Base-by-base conservation (phyloP, 2,329 filamentous ascomycete genomes). In the Exophiala bonariae region DNA sequence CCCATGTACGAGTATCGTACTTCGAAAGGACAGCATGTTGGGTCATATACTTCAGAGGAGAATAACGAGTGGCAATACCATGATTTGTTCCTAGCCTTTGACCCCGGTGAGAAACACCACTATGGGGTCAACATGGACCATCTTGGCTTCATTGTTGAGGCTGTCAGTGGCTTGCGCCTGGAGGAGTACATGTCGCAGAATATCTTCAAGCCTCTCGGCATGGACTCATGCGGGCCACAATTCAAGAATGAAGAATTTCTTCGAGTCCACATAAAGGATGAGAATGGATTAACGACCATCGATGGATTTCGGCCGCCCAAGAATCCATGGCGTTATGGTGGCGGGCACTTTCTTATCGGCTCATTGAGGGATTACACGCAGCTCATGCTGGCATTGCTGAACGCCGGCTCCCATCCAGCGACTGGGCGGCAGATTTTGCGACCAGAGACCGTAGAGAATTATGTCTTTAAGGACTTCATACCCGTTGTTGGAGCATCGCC, bases 71-170 rank as follows among this genome's bases (percentile, higher is more conserved):
- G 30, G 3, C 31, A 14, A 13, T 46, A 30, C 28, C 43, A 45
- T 28, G 44, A 47, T 6, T 58, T 53, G 14, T 32, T 50, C 6
- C 30, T 54, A 2, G 9, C 47, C 6, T 35, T 37, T 31, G 55
- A 59, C n/a, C 55, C 55, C 3, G 56, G 55, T 7, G 39, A 44
- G 5, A 49, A 48, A 19, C 54, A 56, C 36, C 30, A 44, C 34
- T 59, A 59, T 47, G 55, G 55, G 8, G 19, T 69, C 43, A 70
- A 67, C 52, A 68, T 75, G 41, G 74, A 78, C 59, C 77, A 72
- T 72, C 72, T 73, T 1, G 75, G 75, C 32, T 67, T 75, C 20
- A 61, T 72, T 10, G 63, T 77, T 28, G 72, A 77, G 52, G 68
- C 71, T 32, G 62, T 69, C 35, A 70, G 72, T 2, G 69, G 69